Evolutionary conservation across 805 yeast species (phyloP), one percentile per base, ranked within the genome.

Genomic region (Pichia sporocuriosa): DNA sequence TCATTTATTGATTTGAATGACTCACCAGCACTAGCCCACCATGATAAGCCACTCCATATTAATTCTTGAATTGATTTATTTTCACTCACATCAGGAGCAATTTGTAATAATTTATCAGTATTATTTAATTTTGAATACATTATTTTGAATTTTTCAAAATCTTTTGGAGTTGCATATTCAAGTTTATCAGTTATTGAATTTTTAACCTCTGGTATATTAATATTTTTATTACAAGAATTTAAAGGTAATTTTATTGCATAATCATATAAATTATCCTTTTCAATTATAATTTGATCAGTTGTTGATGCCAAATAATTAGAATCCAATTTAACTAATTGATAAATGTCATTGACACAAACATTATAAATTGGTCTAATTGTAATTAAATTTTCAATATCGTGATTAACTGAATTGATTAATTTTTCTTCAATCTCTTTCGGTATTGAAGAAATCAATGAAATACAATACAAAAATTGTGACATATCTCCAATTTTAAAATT

Each of bases 11-110:
- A 59, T 13, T 66, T 65, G 35, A 70, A 65, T 31, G 70, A 68
- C 45, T 79, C 83, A 8, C 93, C 95, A 1, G 93, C 90, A 24
- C 84, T 73, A 3, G 95, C 95, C 87, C 90, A 84, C 93, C 93
- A 84, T 17, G 83, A 65, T 44, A 84, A 72, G 1, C 88, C 88
- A 40, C 73, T 67, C 84, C 84, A 79, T 1, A 79, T 64, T 31
- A 73, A 65, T 50, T 77, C 80, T 40, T 68, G 66, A 73, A 84
- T 70, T 2, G 82, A 69, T 19, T 69, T 57, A 1, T 77, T 66
- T 37, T 72, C 77, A 1, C 40, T 35, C 2, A 43, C 33, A 26
- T 39, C 30, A 4, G 74, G 66, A 12, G 40, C 39, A 24, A 43
- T 21, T n/a, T 28, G 30, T 4, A 17, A 11, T 8, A 37, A n/a